Conservation (phyloP, 1,139 yeast genomes). For the Lodderomyces elongisporus region DNA sequence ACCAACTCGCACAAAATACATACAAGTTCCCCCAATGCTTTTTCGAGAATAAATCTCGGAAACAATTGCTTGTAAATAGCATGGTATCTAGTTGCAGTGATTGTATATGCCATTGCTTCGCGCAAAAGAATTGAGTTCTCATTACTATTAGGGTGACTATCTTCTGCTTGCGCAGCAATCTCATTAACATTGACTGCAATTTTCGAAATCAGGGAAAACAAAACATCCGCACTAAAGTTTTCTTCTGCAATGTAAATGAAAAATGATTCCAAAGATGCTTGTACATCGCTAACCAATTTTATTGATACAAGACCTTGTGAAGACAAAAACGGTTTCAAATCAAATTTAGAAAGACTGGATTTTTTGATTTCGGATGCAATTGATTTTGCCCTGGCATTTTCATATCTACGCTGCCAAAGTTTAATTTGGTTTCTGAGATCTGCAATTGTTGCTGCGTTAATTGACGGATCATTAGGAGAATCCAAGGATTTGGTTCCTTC, state of each 20-base stretch:
- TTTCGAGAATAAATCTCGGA: constrained; percentile 71
- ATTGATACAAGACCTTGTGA: constrained; percentile 44
- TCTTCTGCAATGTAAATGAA: constrained; percentile 30
- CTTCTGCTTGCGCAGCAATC: constrained; percentile 43
- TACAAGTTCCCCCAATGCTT: constrained; percentile 72
- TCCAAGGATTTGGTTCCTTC: constrained; percentile 17
- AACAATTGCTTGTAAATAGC: constrained; percentile 58
- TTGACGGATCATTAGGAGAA: constrained; percentile 7
- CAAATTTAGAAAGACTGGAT: constrained; percentile 20
- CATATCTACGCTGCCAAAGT: constrained; percentile 47
- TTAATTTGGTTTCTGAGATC: constrained; percentile 29
- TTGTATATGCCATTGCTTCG: constrained; percentile 69
- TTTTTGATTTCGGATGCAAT: constrained; percentile 19
- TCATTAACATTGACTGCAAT: constrained; percentile 48
- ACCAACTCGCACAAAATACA: constrained; percentile 71
- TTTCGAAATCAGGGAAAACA: constrained; percentile 54
- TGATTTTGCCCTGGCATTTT: constrained; percentile 33
- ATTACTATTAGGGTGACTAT: constrained; percentile 29
- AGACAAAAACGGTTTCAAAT: constrained; percentile 29
- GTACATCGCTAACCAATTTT: constrained; percentile 40
- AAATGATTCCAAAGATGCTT: constrained; percentile 44
- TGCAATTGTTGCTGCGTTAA: constrained; percentile 17
- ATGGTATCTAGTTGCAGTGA: constrained; percentile 76
- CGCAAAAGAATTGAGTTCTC: constrained; percentile 44
- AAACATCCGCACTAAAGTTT: constrained; percentile 31